Base-by-base conservation (phyloP, 139 green algal genomes). In the Chlorella sp. region DNA sequence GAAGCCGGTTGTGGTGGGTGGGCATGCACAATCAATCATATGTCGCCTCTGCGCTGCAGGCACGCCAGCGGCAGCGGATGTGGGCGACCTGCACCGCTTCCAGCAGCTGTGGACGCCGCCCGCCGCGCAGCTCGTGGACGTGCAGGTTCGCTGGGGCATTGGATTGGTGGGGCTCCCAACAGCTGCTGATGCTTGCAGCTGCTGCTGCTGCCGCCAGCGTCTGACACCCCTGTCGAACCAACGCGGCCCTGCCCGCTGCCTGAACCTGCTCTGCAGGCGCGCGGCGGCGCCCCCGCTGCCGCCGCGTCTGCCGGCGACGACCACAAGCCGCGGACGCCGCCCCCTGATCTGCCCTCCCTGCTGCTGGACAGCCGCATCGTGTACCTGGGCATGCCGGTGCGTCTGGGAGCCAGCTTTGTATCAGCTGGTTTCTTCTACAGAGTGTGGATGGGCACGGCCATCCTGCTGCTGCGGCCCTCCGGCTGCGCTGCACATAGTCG, bases 331-430 rank as follows among this genome's bases (percentile, higher is more conserved):
- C 80, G 76, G 32, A 90, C 91, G 26, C 94, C 95, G n/a, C 97
- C 97, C 9, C 97, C 97, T 11, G 97, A 99, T 89, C 91, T 99
- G 72, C 97, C 97, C 0, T 99, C 96, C 1, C 86, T 99, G 63
- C 94, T 99, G 68, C 95, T 99, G 38, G 95, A 99, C 89, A 92
- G 93, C 71, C 92, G 97, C 34, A 99, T 99, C 84, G 93, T 94
- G 18, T 99, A 99, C 92, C 87, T 99, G n/a, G 97, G 97, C 74
- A 99, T 99, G 97, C 97, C 51, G 51, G 51, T 60, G 51, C 12
- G 51, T n/a, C n/a, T n/a, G n/a, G n/a, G n/a, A n/a, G n/a, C n/a
- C n/a, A n/a, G n/a, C n/a, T n/a, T n/a, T n/a, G n/a, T n/a, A n/a
- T n/a, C n/a, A n/a, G n/a, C n/a, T n/a, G n/a, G n/a, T n/a, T n/a